These are phyloP conservation scores for Amniculicola lignicola DNA, from an alignment of 495 filamentous ascomycete genomes.

Conservation along the genomic window DNA sequence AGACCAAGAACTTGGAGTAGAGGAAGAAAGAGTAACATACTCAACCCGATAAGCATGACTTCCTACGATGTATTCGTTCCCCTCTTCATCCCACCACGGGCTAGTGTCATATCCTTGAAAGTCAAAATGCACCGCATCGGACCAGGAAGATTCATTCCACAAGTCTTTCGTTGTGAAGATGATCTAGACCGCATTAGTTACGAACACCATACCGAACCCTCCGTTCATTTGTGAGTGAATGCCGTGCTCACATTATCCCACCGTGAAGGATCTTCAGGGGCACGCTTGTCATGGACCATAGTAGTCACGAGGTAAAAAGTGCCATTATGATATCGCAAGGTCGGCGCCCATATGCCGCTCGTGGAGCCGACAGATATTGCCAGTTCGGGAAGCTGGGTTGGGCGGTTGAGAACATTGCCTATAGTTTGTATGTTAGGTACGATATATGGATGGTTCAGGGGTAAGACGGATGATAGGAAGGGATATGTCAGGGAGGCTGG, in stretches of 20 bases:
- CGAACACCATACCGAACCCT: background rate
- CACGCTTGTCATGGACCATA: constrained; percentile 28
- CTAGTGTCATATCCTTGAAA: constrained; percentile 44
- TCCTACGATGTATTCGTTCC: constrained; percentile 48
- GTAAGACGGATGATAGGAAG: background rate
- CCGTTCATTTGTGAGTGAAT: background rate
- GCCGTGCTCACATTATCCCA: constrained; percentile 26
- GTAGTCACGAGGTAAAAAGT: constrained; percentile 38
- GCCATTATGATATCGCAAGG: constrained; percentile 32
- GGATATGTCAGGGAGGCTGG: constrained; percentile 3
- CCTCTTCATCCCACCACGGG: constrained; percentile 53
- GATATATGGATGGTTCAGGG: background rate
- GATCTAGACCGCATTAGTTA: constrained; percentile 15
- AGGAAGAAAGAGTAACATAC: constrained; percentile 1
- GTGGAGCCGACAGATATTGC: constrained; percentile 25
- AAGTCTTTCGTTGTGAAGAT: constrained; percentile 28
- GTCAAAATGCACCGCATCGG: constrained; percentile 42
- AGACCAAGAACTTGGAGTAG: background rate
- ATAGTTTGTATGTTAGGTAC: background rate
- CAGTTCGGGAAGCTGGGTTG: constrained; percentile 24
- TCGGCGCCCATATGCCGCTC: constrained; percentile 37
- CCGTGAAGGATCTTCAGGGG: constrained; percentile 4
- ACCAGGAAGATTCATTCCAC: constrained; percentile 37
- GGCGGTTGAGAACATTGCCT: constrained; percentile 32
- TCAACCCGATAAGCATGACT: constrained; percentile 26